Conservation (phyloP, 1,139 yeast genomes). For the Taphrina pruni region DNA sequence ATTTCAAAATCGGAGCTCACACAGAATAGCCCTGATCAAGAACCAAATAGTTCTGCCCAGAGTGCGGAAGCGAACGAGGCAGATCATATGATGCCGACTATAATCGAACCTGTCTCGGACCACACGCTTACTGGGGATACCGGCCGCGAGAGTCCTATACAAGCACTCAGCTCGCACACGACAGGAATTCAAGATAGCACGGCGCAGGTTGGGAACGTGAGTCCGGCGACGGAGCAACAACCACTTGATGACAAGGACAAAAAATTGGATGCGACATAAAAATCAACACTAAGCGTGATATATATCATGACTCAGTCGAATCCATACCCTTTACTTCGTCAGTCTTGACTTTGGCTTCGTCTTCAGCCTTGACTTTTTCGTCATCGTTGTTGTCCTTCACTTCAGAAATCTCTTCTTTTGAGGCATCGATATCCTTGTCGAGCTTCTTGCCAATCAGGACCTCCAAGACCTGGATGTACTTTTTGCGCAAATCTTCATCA, state of each 20-base stretch:
- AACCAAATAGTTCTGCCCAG: neutral
- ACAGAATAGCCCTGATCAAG: neutral
- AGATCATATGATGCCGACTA: too few species aligned
- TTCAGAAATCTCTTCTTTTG: slow-evolving; percentile 17
- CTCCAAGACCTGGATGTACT: slow-evolving; percentile 13
- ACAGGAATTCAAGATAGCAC: neutral
- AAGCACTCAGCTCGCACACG: neutral
- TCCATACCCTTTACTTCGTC: neutral
- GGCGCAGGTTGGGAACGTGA: too few species aligned
- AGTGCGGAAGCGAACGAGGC: neutral
- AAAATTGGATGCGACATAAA: neutral
- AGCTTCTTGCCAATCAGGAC: slow-evolving; percentile 23
- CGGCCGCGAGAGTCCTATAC: neutral
- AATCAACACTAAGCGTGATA: too few species aligned
- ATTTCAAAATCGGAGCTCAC: neutral
- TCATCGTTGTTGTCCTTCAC: neutral
- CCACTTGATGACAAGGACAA: neutral
- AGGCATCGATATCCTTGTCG: slow-evolving; percentile 18
- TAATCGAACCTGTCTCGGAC: too few species aligned
- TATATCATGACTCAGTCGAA: slow-evolving; percentile 1
- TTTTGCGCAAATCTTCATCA: slow-evolving; percentile 3
- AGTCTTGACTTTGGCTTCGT: neutral
- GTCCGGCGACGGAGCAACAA: neutral
- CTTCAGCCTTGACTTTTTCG: neutral
- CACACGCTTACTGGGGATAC: too few species aligned